A percentile compares a stretch with the other conserved stretches of the same genome.
Evolutionary conservation across 2,329 filamentous ascomycete species (phyloP).

Genomic region (Reticulascus tulasneorum): DNA sequence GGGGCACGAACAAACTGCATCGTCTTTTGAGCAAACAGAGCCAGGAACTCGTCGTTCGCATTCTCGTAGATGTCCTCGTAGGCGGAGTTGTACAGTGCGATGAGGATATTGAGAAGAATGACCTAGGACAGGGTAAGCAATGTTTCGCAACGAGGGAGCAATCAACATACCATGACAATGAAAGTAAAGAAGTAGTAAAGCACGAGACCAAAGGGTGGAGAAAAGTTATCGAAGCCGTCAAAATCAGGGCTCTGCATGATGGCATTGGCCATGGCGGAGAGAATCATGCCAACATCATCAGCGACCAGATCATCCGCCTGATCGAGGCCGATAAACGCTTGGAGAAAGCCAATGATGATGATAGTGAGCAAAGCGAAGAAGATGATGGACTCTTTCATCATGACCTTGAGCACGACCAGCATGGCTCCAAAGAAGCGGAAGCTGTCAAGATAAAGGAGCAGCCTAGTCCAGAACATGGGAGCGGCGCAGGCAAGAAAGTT

Average conservation of each 20-base stretch:
- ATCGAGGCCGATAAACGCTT: slow-evolving; percentile 91
- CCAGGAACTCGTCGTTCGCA: slow-evolving; percentile 92
- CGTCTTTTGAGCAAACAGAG: slow-evolving; percentile 88
- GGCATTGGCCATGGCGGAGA: slow-evolving; percentile 81
- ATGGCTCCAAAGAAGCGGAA: slow-evolving; percentile 97
- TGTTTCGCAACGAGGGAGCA: accelerated
- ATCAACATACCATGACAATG: slow-evolving; percentile 74
- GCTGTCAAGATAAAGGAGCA: slow-evolving; percentile 89
- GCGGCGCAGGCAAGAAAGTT: slow-evolving; percentile 91
- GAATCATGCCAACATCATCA: slow-evolving; percentile 68
- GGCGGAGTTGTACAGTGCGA: slow-evolving; percentile 93
- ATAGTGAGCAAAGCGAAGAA: slow-evolving; percentile 90
- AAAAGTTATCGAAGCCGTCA: slow-evolving; percentile 80
- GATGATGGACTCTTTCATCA: slow-evolving; percentile 92
- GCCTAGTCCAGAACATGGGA: slow-evolving; percentile 93
- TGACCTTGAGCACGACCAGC: slow-evolving; percentile 92
- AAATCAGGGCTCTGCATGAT: slow-evolving; percentile 94
- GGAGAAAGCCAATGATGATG: slow-evolving; percentile 81
- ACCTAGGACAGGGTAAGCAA: slow-evolving; percentile 30
- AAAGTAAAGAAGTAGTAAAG: slow-evolving; percentile 99
- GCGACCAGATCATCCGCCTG: slow-evolving; percentile 69
- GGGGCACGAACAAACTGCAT: slow-evolving; percentile 96
- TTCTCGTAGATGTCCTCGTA: slow-evolving; percentile 95
- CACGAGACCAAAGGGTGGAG: slow-evolving; percentile 86
- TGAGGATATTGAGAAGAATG: slow-evolving; percentile 88